Evolutionary conservation across 352 stramenopile species (phyloP), one percentile per base, ranked within the genome.

Genomic region (Pythium vanterpoolii): DNA sequence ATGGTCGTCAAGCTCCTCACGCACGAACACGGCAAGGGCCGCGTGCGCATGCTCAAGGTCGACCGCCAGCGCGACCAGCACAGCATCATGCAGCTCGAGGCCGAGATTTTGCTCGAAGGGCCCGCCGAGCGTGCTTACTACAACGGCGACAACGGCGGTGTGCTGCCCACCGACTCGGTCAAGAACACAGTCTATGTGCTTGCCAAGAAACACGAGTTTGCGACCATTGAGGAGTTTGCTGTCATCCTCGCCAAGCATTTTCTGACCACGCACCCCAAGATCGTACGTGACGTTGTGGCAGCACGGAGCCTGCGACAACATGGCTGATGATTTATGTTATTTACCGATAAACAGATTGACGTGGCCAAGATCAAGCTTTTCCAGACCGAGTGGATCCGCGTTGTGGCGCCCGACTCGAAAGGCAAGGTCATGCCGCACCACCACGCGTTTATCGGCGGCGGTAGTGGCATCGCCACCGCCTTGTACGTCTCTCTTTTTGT

Each of bases 141-240:
- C 55, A 61, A 83, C 50, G 87, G 83, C 56, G 86, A 96, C 74
- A 96, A 96, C 62, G 72, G 76, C 42, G 68, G 72, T 23, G 86
- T 96, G 62, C 69, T 96, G 42, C 83, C 87, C 40, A 96, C 88
- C 6, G 88, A 96, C 69, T 95, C 88, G 58, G 74, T 93, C 69
- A 96, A 96, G 75, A 96, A 96, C 69, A 95, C 87, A 34, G 82
- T 96, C 27, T 96, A 94, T 68, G 81, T 89, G 56, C 47, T 96
- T 36, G 87, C 86, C 34, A 96, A 95, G 78, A 80, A 90, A 63
- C 81, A 91, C 69, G 77, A 90, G 68, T 95, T 96, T 60, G 80
- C 79, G 11, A 86, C 79, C 66, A 86, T 90, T 56, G 88, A 96
- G 69, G 83, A 94, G 52, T 96, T 96, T 74, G 86, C 69, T 39